Conservation (phyloP, 164 flowering plant species). For the Chimonanthus salicifolius region DNA sequence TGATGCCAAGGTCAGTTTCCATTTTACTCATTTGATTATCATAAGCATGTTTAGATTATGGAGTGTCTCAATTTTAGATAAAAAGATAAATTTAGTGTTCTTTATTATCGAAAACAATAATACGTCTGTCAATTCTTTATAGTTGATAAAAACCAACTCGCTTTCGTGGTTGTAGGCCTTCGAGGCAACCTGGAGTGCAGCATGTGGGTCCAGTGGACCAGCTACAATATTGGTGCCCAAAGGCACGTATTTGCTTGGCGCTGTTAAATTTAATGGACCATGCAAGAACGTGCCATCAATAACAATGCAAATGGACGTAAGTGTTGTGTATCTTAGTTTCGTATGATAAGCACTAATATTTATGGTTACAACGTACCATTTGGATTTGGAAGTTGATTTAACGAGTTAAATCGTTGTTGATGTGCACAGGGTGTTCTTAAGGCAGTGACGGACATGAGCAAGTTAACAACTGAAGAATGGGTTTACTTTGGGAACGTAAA, state of each 20-base stretch:
- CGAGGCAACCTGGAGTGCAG: constrained; percentile 45
- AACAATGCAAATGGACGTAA: constrained; percentile 33
- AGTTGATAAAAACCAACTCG: too few species aligned
- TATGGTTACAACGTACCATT: too few species aligned
- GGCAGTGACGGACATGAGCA: constrained; percentile 39
- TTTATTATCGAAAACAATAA: too few species aligned
- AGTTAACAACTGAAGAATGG: constrained; percentile 40
- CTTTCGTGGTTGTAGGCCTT: constrained; percentile 33
- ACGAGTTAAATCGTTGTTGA: background rate
- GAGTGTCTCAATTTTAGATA: too few species aligned
- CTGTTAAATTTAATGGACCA: constrained; percentile 49
- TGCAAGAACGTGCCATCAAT: constrained; percentile 39
- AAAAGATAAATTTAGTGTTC: too few species aligned
- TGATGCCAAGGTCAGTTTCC: too few species aligned
- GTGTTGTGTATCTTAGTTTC: background rate
- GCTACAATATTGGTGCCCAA: constrained; percentile 32
- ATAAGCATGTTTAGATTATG: too few species aligned
- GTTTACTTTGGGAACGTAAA: constrained; percentile 42
- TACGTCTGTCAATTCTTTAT: too few species aligned
- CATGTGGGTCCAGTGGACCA: constrained; percentile 31
- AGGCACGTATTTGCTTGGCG: constrained; percentile 50
- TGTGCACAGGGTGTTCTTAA: constrained; percentile 42
- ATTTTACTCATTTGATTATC: too few species aligned
- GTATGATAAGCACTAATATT: too few species aligned
- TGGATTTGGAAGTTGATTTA: too few species aligned